phyloP scores from a whole-genome alignment of 768 basidiomycete genomes.

The Suillus luteus region DNA sequence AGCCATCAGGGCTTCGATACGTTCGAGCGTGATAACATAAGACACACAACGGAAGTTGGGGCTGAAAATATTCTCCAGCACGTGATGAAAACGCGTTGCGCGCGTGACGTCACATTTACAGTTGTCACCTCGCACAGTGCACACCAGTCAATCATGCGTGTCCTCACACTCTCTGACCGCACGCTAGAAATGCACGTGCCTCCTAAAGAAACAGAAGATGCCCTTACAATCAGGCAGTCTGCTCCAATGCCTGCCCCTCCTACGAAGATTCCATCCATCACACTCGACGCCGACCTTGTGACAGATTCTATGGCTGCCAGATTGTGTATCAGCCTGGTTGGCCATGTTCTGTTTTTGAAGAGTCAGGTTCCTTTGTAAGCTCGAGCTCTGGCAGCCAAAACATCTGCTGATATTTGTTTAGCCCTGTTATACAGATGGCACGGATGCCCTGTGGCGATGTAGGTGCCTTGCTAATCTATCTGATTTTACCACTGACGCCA shows the following conservation, averaged over 20 bases:
- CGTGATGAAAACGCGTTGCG: not conserved
- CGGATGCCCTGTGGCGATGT: constrained; percentile 54
- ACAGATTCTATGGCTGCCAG: constrained; percentile 62
- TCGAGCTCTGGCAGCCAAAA: not conserved
- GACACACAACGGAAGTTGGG: not conserved
- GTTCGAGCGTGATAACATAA: too few species aligned
- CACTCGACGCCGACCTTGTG: constrained; percentile 53
- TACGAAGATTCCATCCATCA: constrained; percentile 40
- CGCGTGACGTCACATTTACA: constrained; percentile 2
- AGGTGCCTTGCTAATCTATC: constrained; percentile 15
- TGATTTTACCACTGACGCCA: not conserved
- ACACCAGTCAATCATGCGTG: not conserved
- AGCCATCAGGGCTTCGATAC: constrained; percentile 39
- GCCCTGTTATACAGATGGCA: constrained; percentile 66
- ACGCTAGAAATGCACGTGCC: not conserved
- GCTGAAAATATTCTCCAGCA: not conserved
- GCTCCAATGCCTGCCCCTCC: not conserved
- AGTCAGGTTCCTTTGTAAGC: constrained; percentile 79
- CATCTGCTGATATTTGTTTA: constrained; percentile 23
- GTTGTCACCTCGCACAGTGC: not conserved
- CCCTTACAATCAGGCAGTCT: not conserved
- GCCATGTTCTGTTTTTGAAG: constrained; percentile 76
- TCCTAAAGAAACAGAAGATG: too few species aligned
- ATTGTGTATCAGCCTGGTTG: constrained; percentile 61
- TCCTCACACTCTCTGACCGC: not conserved